Evolutionary conservation across 148 eudicot genomes (phyloP).

Genomic region (Agrostemma githago): DNA sequence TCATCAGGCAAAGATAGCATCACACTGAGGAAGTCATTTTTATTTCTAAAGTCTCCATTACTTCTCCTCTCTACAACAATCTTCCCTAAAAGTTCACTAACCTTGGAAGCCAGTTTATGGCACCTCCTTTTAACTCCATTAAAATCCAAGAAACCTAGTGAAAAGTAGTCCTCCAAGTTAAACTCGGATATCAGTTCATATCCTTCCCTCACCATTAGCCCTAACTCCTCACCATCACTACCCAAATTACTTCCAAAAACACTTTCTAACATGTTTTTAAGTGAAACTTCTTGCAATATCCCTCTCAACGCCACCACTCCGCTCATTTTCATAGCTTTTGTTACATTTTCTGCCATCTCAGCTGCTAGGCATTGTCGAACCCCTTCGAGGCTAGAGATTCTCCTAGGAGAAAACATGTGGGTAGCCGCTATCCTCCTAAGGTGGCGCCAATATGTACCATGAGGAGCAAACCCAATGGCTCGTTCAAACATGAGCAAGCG

Average conservation of each 20-base stretch:
- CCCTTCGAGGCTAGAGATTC: conserved; percentile 45
- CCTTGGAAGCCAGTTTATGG: conserved; percentile 39
- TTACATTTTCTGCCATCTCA: conserved; percentile 39
- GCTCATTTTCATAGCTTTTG: conserved; percentile 36
- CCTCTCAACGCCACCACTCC: conserved; percentile 49
- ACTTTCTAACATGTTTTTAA: conserved; percentile 58
- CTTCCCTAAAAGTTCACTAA: conserved; percentile 36
- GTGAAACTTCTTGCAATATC: conserved; percentile 47
- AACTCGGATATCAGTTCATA: conserved; percentile 65
- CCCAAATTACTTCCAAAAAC: conserved; percentile 59
- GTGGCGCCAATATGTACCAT: conserved; percentile 57
- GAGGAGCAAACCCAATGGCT: conserved; percentile 77
- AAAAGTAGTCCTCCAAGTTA: conserved; percentile 55
- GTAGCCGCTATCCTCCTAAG: conserved; percentile 49
- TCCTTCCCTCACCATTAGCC: conserved; percentile 65
- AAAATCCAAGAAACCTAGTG: conserved; percentile 51
- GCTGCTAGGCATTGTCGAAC: conserved; percentile 38
- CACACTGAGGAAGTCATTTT: conserved; percentile 56
- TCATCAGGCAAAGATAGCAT: conserved; percentile 57
- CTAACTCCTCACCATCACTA: conserved; percentile 39
- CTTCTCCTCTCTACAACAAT: conserved; percentile 42
- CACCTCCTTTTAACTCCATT: conserved; percentile 67
- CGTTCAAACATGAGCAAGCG: conserved; percentile 67
- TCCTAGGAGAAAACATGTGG: conserved; percentile 64
- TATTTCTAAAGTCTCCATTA: conserved; percentile 24